Conservation (phyloP, 805 yeast species). For the Monosporozyma servazzii region DNA sequence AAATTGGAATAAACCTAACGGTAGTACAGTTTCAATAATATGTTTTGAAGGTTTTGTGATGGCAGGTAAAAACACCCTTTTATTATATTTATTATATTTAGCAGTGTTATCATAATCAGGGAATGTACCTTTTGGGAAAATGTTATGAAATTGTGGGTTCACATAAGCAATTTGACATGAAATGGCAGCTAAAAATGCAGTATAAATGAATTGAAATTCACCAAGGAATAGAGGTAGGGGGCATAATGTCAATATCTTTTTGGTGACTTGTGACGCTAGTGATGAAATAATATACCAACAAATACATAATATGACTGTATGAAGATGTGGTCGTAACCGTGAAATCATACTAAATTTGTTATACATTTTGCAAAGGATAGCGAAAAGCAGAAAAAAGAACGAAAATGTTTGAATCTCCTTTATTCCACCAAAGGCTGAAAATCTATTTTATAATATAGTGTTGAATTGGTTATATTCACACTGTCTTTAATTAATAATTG, state of each 20-base stretch:
- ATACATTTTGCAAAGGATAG: background rate
- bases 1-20: slow-evolving; percentile 59
- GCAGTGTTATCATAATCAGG: slow-evolving; percentile 32
- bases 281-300: slow-evolving; percentile 58
- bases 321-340: slow-evolving; percentile 11
- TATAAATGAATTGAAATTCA: slow-evolving; percentile 51
- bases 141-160: slow-evolving; percentile 24
- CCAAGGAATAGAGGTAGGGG: slow-evolving; percentile 57
- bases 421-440: background rate
- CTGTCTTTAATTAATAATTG: too few relatives aligned
- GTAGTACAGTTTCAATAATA: slow-evolving; percentile 43
- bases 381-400: background rate
- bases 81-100: slow-evolving; percentile 1
- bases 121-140: slow-evolving; percentile 48
- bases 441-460: too few relatives aligned
- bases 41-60: slow-evolving; percentile 30
- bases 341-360: background rate
- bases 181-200: slow-evolving; percentile 35
- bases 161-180: slow-evolving; percentile 32
- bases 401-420: background rate
- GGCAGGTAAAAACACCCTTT: background rate
- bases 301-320: slow-evolving; percentile 38
- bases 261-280: slow-evolving; percentile 56
- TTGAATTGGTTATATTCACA: too few relatives aligned
- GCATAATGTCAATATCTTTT: slow-evolving; percentile 43